These are phyloP conservation scores for Trichoderma pleuroti DNA, from an alignment of 2,329 filamentous ascomycete genomes.

Conservation along the genomic window DNA sequence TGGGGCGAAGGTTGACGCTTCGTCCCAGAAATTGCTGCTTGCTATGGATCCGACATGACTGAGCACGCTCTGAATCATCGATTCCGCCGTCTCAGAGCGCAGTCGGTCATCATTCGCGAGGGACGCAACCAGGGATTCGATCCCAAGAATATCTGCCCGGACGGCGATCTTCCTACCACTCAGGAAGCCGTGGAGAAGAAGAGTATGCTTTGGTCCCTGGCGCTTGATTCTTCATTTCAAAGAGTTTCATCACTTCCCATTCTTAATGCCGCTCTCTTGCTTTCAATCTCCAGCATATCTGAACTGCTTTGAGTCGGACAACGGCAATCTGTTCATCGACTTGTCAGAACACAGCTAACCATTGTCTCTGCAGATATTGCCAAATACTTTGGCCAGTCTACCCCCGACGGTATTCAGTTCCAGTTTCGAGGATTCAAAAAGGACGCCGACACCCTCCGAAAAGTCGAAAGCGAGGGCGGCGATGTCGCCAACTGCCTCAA, in stretches of 20 bases:
- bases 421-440: conserved; percentile 57
- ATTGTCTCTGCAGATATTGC: conserved; percentile 48
- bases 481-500: conserved; percentile 43
- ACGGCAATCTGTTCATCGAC: not conserved
- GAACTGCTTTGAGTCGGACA: not conserved
- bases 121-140: conserved; percentile 38
- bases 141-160: conserved; percentile 40
- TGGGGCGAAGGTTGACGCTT: conserved; percentile 34
- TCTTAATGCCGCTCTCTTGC: not conserved
- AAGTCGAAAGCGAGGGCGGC: conserved; percentile 42
- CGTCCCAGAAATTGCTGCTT: conserved; percentile 44
- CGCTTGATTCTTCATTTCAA: not conserved
- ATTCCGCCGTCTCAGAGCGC: conserved; percentile 46
- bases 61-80: conserved; percentile 49
- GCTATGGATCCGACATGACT: conserved; percentile 50
- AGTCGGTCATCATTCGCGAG: conserved; percentile 38
- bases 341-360: not conserved
- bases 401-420: conserved; percentile 55
- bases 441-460: conserved; percentile 47
- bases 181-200: conserved; percentile 39
- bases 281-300: not conserved
- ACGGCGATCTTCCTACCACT: conserved; percentile 36
- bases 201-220: conserved; percentile 34
- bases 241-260: not conserved
- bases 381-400: conserved; percentile 58